phyloP scores from a whole-genome alignment of 139 green algal species.

The Closterium sp. region DNA sequence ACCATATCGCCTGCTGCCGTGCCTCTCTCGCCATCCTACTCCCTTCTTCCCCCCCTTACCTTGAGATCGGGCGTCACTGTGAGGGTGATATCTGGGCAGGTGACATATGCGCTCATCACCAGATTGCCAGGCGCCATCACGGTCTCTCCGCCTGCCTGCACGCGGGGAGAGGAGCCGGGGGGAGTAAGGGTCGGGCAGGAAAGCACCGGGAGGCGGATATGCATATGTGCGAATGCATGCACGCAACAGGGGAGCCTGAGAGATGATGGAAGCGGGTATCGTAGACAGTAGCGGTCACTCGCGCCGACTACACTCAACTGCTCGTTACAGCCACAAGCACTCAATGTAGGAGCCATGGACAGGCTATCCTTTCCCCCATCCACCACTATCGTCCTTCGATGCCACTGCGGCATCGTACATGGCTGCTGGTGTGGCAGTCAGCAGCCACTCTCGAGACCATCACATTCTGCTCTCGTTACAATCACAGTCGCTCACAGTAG shows the following conservation, averaged over 20 bases:
- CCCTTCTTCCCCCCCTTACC: not conserved
- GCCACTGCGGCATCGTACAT: conserved; percentile 91
- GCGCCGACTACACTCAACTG: no score
- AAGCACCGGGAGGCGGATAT: no score
- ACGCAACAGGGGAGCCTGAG: no score
- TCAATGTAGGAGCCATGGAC: conserved; percentile 87
- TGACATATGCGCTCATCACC: conserved; percentile 91
- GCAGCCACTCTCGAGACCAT: no score
- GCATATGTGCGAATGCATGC: no score
- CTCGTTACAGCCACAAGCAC: not conserved
- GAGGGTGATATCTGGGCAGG: conserved; percentile 92
- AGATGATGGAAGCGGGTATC: no score
- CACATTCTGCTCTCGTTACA: no score
- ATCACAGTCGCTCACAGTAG: conserved; percentile 46
- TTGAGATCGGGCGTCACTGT: conserved; percentile 66
- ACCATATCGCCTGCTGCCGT: conserved; percentile 95
- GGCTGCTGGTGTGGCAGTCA: conserved; percentile 61
- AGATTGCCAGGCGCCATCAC: conserved; percentile 96
- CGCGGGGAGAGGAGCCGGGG: not conserved
- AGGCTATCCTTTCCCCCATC: conserved; percentile 98
- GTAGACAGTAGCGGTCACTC: no score
- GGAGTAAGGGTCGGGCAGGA: no score
- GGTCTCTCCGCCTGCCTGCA: conserved; percentile 68
- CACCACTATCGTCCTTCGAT: conserved; percentile 79
- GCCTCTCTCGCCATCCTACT: conserved; percentile 77